Base-by-base conservation (phyloP, 129 eudicot genomes). In the Ambrosia trifida region DNA sequence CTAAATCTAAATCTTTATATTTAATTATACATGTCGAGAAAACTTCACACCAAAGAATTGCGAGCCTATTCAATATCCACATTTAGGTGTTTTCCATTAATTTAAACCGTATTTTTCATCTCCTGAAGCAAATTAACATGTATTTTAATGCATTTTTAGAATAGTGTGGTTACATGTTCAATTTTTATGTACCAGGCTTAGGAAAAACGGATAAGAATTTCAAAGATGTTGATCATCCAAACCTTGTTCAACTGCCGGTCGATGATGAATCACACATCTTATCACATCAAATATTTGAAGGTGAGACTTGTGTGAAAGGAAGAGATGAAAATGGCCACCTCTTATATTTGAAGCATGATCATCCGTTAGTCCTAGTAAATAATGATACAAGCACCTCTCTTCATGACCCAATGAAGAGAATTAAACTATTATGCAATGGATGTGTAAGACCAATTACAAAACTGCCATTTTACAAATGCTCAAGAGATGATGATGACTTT, bases 341-440 rank as follows among this genome's bases (percentile, higher is more conserved):
- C 72, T 0, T 3, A 47, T 30, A 49, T 49, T 8, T 3, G 38
- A 3, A 2, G 10, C 73, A 68, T 68, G 5, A n/a, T 4, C 63
- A 68, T 68, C 73, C 63, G 51, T 5, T 68, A 50, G 46, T 31
- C 46, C 40, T 50, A 11, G 16, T 49, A 67, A 9, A 20, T 31
- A 24, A 24, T 24, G 36, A 58, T 31, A 13, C 18, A 12, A 28
- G 3, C 28, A 51, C 57, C 57, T 51, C 49, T 6, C 35, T 69
- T 11, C 74, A 69, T 11, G 31, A 53, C 12, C 71, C 71, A 11
- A 66, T 66, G 57, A 66, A 45, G 20, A 66, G 57, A 13, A 28
- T 13, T 24, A 24, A 47, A 66, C 41, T 66, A 44, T 45, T 66
- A 66, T 66, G 57, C 24, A 28, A 66, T 1, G 57, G 6, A 43